phyloP scores from a whole-genome alignment of 1,284 basidiomycete genomes.

The Puccinia triticina region DNA sequence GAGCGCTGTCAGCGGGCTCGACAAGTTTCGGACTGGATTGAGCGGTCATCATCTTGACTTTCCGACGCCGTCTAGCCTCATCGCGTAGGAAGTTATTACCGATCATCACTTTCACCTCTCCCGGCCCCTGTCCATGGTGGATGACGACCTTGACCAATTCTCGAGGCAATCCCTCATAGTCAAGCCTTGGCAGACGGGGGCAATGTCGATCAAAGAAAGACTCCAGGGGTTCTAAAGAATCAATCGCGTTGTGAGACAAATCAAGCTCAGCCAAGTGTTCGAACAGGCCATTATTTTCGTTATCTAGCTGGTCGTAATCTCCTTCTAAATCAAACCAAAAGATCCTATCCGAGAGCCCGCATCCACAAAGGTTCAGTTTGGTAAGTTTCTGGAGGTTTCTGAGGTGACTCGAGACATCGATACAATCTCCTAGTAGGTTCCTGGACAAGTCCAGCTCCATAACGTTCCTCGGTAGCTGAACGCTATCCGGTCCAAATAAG shows the following conservation, averaged over 20 bases:
- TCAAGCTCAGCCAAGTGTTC: slow-evolving; percentile 23
- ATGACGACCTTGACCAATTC: slow-evolving; percentile 8
- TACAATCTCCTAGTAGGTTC: slow-evolving; percentile 26
- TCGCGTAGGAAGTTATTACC: slow-evolving; percentile 38
- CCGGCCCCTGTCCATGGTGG: background rate
- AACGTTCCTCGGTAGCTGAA: slow-evolving; percentile 28
- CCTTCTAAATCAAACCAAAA: slow-evolving; percentile 43
- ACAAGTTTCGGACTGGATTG: background rate
- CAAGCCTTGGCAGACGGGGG: background rate
- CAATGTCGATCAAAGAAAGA: slow-evolving; percentile 40
- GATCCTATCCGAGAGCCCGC: slow-evolving; percentile 28
- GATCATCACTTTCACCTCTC: slow-evolving; percentile 30
- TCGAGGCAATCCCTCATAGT: slow-evolving; percentile 29
- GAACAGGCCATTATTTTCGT: background rate
- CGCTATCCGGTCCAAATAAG: slow-evolving; percentile 29
- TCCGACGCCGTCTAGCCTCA: slow-evolving; percentile 32
- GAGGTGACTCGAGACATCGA: slow-evolving; percentile 35
- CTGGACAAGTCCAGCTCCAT: slow-evolving; percentile 33
- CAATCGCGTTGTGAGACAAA: slow-evolving; percentile 47
- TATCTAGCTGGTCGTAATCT: slow-evolving; percentile 45
- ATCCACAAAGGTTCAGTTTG: slow-evolving; percentile 42
- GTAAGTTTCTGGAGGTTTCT: slow-evolving; percentile 4
- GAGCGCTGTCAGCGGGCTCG: background rate
- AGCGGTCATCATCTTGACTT: background rate
- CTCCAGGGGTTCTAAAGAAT: slow-evolving; percentile 42